Evolutionary conservation across 2,329 filamentous ascomycete genomes (phyloP).

Genomic region (Spiromastix sp.): DNA sequence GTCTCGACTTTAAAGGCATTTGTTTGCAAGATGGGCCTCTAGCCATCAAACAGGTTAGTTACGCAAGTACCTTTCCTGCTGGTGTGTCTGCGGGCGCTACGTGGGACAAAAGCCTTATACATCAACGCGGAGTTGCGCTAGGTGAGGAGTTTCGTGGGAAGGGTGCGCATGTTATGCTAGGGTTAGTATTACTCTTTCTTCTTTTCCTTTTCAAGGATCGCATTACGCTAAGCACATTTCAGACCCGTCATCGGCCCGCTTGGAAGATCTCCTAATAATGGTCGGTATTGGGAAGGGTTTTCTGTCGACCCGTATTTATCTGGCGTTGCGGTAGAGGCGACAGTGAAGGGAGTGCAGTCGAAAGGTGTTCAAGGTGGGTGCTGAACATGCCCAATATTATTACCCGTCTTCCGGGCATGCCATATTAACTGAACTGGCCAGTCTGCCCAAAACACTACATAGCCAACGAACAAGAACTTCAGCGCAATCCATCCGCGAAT

Average conservation of each 20-base stretch:
- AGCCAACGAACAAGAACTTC: constrained; percentile 57
- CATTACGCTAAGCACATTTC: too few relatives aligned
- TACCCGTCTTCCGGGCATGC: too few relatives aligned
- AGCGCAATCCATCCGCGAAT: constrained; percentile 29
- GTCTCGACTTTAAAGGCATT: constrained; percentile 18
- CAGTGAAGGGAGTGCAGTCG: constrained; percentile 32
- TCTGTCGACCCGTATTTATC: constrained; percentile 32
- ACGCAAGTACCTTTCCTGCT: constrained; percentile 61
- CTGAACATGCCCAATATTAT: too few relatives aligned
- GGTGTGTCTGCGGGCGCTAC: constrained; percentile 58
- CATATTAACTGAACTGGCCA: too few relatives aligned
- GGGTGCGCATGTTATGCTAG: constrained; percentile 29
- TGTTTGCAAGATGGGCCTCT: constrained; percentile 20
- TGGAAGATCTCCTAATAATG: constrained; percentile 26
- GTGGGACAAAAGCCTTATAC: constrained; percentile 47
- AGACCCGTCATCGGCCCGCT: constrained; percentile 32
- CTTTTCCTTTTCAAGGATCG: too few relatives aligned
- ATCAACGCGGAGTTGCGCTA: constrained; percentile 42
- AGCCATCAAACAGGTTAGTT: constrained; percentile 56
- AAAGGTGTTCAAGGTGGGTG: constrained; percentile 58
- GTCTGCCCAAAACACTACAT: constrained; percentile 47
- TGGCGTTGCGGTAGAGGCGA: constrained; percentile 29
- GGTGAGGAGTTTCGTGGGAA: constrained; percentile 35
- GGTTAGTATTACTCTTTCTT: too few relatives aligned
- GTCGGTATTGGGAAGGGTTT: constrained; percentile 36